Evolutionary conservation across 768 basidiomycete species (phyloP), one percentile per base, ranked within the genome.

Genomic region (Boletus eberwhitei): DNA sequence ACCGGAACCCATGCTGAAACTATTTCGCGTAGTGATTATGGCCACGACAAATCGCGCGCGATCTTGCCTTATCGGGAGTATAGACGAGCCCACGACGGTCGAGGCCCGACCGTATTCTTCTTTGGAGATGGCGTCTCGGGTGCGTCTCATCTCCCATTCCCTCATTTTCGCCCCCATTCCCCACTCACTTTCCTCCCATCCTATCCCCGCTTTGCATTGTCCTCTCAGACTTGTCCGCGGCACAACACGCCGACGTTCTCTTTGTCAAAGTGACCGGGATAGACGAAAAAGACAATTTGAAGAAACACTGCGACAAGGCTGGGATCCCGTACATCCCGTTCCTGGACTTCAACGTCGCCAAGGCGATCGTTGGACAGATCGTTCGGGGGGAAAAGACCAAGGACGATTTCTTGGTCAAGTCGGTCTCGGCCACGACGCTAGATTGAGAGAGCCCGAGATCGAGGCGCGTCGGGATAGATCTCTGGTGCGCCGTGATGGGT

Each of bases 111-210:
- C 2, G 76, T 96, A 11, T 96, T 99, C 74, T 99, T 97, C 82
- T 95, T 97, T 59, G 97, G 97, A 0, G 97, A 99, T 68, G 97
- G 97, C 34, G 97, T 97, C 47, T 94, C 92, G 52, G 93, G 93
- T 90, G 54, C 39, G 81, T 73, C 40, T 4, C 50, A 29, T 45
- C 19, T 36, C 19, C n/a, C 16, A 16, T 26, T 26, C 16, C 34
- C 5, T 32, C 31, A 26, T 12, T 8, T 44, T 8, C 9, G 12
- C 46, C 22, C 22, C 13, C 11, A 29, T n/a, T 17, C 26, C 36
- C 24, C 31, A 17, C 21, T 35, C 12, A 8, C 8, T 2, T 14
- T n/a, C 21, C 46, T 26, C 49, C 7, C 29, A 11, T 32, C 22
- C 11, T 50, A 54, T 17, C 32, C 1, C 21, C 26, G 4, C 6